Evolutionary conservation across 129 eudicot genomes (phyloP), one percentile per base, ranked within the genome.

Genomic region (Erigeron canadensis): DNA sequence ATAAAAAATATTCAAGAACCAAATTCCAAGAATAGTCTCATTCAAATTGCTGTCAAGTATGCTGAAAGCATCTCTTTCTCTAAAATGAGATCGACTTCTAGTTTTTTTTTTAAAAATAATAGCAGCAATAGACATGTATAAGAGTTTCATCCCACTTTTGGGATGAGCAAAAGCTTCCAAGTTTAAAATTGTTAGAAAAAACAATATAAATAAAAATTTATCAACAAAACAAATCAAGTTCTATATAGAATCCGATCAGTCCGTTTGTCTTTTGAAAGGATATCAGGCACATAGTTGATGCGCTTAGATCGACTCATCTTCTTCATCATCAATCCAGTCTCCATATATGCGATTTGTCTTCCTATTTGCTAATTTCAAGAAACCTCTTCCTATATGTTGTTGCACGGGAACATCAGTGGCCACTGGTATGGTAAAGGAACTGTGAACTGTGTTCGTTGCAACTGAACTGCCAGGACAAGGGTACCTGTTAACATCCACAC

Each of bases 321-420:
- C 68, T 34, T 78, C 68, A 73, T 81, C 96, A 64, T 94, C 89
- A 42, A 84, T 73, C 98, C 96, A 94, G 57, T 94, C 95, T 9
- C 77, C 98, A 73, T 94, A 89, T 11, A 94, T 87, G 8, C 86
- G 77, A 38, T 80, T 86, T 55, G 87, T 62, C 86, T 89, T 87
- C 78, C 64, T 87, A 4, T 58, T 68, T n/a, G 56, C 59, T 64
- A 78, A 34, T 17, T 79, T 89, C 88, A 87, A 82, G 1, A 70
- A 65, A 55, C 81, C 62, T 71, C 69, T 75, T 9, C 34, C 78
- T 57, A 57, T 76, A 19, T 44, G 77, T 34, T 67, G 86, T 10
- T 46, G 71, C 12, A 43, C 57, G 11, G 80, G 85, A 67, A 65
- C 80, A 39, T 3, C 75, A 23, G 37, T 43, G 22, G 74, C 70